Evolutionary conservation across 1,284 basidiomycete genomes (phyloP), one percentile per base, ranked within the genome.

Genomic region (Ganoderma sinense): DNA sequence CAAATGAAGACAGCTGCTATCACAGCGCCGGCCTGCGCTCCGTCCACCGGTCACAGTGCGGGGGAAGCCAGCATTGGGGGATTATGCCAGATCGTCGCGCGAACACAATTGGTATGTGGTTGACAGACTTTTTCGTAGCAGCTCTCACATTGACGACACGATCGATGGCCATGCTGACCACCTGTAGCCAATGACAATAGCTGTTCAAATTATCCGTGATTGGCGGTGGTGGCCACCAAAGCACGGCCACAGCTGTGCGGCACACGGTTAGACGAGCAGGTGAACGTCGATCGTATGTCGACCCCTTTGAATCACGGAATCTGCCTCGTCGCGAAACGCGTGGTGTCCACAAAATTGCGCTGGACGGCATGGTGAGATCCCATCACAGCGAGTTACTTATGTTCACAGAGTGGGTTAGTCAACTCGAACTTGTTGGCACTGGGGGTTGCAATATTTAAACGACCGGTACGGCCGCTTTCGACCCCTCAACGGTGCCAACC

Each of bases 281-380:
- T n/a, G 16, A 13, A 55, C 26, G 48, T 10, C 48, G n/a, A 8
- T 39, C 14, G 41, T 43, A 16, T 18, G 45, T 48, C 45, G 18
- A 48, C 45, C 26, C 16, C 29, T 16, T 33, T 31, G 31, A 29
- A 14, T 13, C 33, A n/a, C 39, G 36, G 33, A 60, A 41, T 29
- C 14, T 31, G 23, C 8, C 23, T 41, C 36, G 14, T 39, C 23
- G 40, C 40, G 59, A 60, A 39, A 60, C n/a, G 36, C 40, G 23
- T 60, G 59, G 59, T 60, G 59, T 29, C 59, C 33, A 41, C 18
- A 39, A 59, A 60, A 41, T 36, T 33, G 31, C 53, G 53, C 31
- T 33, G 53, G 53, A 56, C 53, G 26, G 53, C 53, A 31, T 56
- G 53, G 26, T 10, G 16, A 33, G 29, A 33, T 56, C 14, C 4